These are phyloP conservation scores for Trichoderma gamsii DNA, from an alignment of 495 filamentous ascomycete genomes.

Conservation along the genomic window DNA sequence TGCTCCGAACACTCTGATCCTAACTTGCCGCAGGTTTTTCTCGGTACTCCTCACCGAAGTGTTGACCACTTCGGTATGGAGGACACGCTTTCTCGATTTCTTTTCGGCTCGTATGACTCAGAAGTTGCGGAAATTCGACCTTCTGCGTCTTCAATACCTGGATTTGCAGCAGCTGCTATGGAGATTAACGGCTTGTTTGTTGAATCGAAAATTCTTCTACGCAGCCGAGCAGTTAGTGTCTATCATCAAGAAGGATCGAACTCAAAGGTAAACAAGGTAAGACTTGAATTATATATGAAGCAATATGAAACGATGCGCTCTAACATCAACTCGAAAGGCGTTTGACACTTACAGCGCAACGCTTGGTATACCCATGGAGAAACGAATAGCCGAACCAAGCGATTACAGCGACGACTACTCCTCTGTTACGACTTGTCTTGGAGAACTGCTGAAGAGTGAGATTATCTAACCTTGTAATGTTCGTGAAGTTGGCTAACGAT, in stretches of 20 bases:
- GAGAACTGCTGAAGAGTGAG: not conserved
- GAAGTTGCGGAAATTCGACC: slow-evolving; percentile 1
- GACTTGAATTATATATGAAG: not conserved
- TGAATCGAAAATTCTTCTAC: not conserved
- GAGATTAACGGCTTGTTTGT: slow-evolving; percentile 5
- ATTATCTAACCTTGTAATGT: not conserved
- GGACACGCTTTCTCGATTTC: slow-evolving; percentile 19
- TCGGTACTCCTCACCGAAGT: slow-evolving; percentile 22
- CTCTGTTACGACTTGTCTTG: not conserved
- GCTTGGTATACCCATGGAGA: not conserved
- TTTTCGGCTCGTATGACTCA: slow-evolving; percentile 4
- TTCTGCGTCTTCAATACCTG: not conserved
- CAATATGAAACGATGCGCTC: not conserved
- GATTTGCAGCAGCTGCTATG: slow-evolving; percentile 11
- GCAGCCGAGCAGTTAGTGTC: not conserved
- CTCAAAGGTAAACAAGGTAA: not conserved
- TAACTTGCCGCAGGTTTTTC: slow-evolving; percentile 12
- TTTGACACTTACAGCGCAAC: not conserved
- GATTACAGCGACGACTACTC: not conserved
- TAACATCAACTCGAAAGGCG: not conserved
- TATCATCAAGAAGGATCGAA: not conserved
- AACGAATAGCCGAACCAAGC: not conserved
- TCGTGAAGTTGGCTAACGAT: not conserved
- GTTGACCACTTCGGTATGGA: slow-evolving; percentile 18
- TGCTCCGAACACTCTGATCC: not conserved